Evolutionary conservation across 208 protist species (phyloP), one percentile per base, ranked within the genome.

Genomic region (Leishmania lainsoni): DNA sequence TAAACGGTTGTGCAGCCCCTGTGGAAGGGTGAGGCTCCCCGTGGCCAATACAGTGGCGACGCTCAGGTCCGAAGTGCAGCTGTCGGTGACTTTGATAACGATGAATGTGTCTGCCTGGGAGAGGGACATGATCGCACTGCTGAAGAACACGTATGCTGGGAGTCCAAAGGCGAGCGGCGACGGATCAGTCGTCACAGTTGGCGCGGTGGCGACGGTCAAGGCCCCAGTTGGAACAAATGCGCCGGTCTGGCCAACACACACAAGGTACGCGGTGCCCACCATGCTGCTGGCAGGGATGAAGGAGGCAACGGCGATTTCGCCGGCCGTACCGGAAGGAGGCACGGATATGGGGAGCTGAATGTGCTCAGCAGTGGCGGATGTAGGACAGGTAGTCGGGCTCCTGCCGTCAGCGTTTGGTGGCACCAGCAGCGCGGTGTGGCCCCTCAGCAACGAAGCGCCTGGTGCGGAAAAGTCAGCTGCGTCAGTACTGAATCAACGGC

Each of bases 391-490:
- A 2, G 73, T 39, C 59, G 78, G 10, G 8, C 6, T 0, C 29
- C 16, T 42, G 48, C 48, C 65, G 0, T 9, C 5, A 20, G 45
- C 66, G 73, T 42, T 76, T 3, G 61, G 14, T 20, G 39, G 35
- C 42, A 81, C 58, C 26, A 91, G 59, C 76, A 89, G 72, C 1
- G 80, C 83, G 4, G 80, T 59, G 48, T 78, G 75, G 63, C 81
- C 82, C 6, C 65, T 58, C 56, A 95, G 83, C 66, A 86, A 81
- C 2, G 51, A 66, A 9, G 83, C 73, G 26, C 92, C 88, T 0
- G 85, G 86, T 0, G 92, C 85, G 29, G 81, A 22, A 73, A 85
- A 48, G 84, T 87, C 45, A 95, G 76, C 22, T 81, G 83, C 68
- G 88, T 93, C 32, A 0, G 17, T 22, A 79, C 35, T 3, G 51